Evolutionary conservation across 345 rosid genomes (phyloP), one percentile per base, ranked within the genome.

Genomic region (Lumnitzera racemosa): DNA sequence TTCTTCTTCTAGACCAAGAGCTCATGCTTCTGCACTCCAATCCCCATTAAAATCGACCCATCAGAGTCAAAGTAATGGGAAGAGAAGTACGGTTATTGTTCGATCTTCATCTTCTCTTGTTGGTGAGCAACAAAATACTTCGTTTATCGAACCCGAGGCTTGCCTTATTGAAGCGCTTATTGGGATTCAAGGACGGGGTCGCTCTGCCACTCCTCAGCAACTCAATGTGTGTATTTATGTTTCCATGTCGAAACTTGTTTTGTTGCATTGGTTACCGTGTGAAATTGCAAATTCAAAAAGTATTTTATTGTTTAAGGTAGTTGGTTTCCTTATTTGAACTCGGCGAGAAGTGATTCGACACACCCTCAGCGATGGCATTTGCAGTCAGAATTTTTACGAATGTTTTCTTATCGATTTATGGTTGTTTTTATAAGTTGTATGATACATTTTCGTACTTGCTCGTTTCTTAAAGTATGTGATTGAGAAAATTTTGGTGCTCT

Each of bases 181-280:
- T 11, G 96, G 99, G 12, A 87, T 94, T 64, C 99, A 94, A 80
- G 99, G 97, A 69, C 80, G 97, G 41, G 97, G 97, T 58, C 80
- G 82, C 67, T 86, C 95, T 0, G 99, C 95, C 43, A 71, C 96
- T 62, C 77, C 91, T 49, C 78, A 9, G 67, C 96, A 94, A 67
- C 96, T 89, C 63, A 77, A 73, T 68, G 96, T 90, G 73, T 51
- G 1, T 16, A 53, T 20, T 6, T 23, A 31, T 41, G 52, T 13
- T 49, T 23, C 24, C 16, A 17, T 31, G 14, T 46, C 3, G 25
- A 3, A 31, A 9, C 43, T 36, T 36, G 43, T 36, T 36, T 9
- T 36, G 43, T 7, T 36, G 43, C 5, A 36, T 4, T 36, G 43
- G 43, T 36, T 36, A 27, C 31, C 1, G 5, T 36, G 43, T 9